Conservation (phyloP, 805 yeast species). For the Candida sphagnicola region DNA sequence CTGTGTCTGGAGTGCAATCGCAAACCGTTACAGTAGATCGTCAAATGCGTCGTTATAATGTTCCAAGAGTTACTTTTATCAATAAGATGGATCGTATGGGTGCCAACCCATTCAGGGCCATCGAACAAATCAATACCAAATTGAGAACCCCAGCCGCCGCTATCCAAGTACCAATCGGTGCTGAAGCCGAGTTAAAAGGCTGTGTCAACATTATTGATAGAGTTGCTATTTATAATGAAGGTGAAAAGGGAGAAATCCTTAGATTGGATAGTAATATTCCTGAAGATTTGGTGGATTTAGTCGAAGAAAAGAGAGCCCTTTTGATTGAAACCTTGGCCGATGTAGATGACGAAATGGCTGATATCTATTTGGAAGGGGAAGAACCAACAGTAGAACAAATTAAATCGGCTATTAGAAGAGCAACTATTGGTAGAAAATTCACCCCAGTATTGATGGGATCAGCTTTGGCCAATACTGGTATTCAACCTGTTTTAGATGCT, state of each 20-base stretch:
- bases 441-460: slow-evolving; percentile 99
- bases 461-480: slow-evolving; percentile 93
- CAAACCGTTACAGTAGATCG: slow-evolving; percentile 98
- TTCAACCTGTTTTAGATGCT: slow-evolving; percentile 93
- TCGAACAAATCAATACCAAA: slow-evolving; percentile 84
- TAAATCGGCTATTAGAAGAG: slow-evolving; percentile 83
- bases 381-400: slow-evolving; percentile 85
- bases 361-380: slow-evolving; percentile 82
- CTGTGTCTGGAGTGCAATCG: slow-evolving; percentile 97
- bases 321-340: slow-evolving; percentile 95
- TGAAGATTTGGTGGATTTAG: slow-evolving; percentile 71
- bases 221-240: slow-evolving; percentile 85
- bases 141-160: slow-evolving; percentile 95
- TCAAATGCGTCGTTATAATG: slow-evolving; percentile 97
- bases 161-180: slow-evolving; percentile 95
- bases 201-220: slow-evolving; percentile 87
- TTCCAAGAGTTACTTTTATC: slow-evolving; percentile 93
- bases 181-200: slow-evolving; percentile 81
- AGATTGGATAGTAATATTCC: slow-evolving; percentile 65
- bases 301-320: slow-evolving; percentile 82
- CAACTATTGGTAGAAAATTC: slow-evolving; percentile 92
- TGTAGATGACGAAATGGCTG: slow-evolving; percentile 97
- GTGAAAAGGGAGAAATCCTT: slow-evolving; percentile 81
- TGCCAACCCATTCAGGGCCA: slow-evolving; percentile 92
- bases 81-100: slow-evolving; percentile 99